Evolutionary conservation across 352 stramenopile species (phyloP).

Genomic region (Globisporangium nagaii): DNA sequence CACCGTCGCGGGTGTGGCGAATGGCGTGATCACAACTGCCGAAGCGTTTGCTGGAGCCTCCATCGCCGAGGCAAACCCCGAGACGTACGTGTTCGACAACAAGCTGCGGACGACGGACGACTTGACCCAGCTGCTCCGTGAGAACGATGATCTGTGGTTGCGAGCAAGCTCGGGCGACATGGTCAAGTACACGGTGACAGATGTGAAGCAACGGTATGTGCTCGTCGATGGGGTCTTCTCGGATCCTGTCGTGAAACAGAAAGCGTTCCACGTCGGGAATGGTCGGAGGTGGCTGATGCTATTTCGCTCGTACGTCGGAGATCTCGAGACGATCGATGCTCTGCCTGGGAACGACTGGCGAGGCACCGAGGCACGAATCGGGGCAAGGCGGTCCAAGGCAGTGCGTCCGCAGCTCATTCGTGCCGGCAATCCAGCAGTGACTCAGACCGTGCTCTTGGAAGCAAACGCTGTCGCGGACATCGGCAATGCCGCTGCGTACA

Average conservation of each 20-base stretch:
- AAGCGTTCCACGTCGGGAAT: slow-evolving; percentile 28
- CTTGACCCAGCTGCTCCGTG: slow-evolving; percentile 23
- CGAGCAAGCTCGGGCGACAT: slow-evolving; percentile 32
- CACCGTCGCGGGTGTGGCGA: slow-evolving; percentile 21
- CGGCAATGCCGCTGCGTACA: slow-evolving; percentile 31
- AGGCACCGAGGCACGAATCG: slow-evolving; percentile 46
- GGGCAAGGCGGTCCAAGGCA: slow-evolving; percentile 29
- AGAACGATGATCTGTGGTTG: slow-evolving; percentile 54
- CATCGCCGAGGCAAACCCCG: slow-evolving; percentile 22
- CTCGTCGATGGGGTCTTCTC: slow-evolving; percentile 46
- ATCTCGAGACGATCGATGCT: slow-evolving; percentile 51
- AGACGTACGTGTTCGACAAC: slow-evolving; percentile 58
- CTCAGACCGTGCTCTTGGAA: slow-evolving; percentile 52
- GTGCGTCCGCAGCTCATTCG: slow-evolving; percentile 33
- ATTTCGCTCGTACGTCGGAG: slow-evolving; percentile 59
- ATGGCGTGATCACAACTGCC: slow-evolving; percentile 24
- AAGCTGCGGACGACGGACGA: slow-evolving; percentile 55
- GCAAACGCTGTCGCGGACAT: slow-evolving; percentile 20
- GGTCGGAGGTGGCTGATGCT: slow-evolving; percentile 62
- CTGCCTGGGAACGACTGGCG: slow-evolving; percentile 54
- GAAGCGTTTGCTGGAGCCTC: slow-evolving; percentile 26
- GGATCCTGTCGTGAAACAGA: slow-evolving; percentile 25
- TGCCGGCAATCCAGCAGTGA: slow-evolving; percentile 44
- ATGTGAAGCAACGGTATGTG: slow-evolving; percentile 27
- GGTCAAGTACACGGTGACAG: slow-evolving; percentile 33